phyloP scores from a whole-genome alignment of 208 protist species.

The Ichthyophonus hoferi region DNA sequence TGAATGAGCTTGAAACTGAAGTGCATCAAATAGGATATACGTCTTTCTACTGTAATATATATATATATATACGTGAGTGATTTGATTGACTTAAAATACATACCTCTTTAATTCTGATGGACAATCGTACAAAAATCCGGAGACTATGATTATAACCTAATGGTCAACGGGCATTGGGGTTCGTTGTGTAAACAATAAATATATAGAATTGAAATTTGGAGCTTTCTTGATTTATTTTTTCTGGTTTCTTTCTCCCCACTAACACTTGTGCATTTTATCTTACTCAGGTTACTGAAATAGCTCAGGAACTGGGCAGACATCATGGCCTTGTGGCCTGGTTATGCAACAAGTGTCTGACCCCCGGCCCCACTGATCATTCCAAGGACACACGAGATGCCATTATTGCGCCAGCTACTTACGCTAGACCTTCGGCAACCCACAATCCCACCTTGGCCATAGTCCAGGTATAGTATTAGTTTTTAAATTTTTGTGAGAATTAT shows the following conservation, averaged over 20 bases:
- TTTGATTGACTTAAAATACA: not conserved
- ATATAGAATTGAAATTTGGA: not conserved
- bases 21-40: no score
- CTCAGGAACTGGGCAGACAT: not conserved
- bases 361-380: not conserved
- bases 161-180: not conserved
- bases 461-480: not conserved
- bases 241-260: not conserved
- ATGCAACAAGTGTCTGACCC: not conserved
- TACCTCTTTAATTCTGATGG: not conserved
- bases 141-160: no score
- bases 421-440: not conserved
- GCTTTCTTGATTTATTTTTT: not conserved
- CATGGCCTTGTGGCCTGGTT: not conserved
- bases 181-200: not conserved
- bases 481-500: not conserved
- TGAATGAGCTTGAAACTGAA: no score
- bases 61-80: no score
- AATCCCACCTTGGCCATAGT: not conserved
- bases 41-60: no score
- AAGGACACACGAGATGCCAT: not conserved
- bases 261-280: not conserved
- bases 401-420: not conserved
- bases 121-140: no score
- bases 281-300: not conserved